Conservation (phyloP, 2,329 filamentous ascomycete species). For the Fusarium sp. region DNA sequence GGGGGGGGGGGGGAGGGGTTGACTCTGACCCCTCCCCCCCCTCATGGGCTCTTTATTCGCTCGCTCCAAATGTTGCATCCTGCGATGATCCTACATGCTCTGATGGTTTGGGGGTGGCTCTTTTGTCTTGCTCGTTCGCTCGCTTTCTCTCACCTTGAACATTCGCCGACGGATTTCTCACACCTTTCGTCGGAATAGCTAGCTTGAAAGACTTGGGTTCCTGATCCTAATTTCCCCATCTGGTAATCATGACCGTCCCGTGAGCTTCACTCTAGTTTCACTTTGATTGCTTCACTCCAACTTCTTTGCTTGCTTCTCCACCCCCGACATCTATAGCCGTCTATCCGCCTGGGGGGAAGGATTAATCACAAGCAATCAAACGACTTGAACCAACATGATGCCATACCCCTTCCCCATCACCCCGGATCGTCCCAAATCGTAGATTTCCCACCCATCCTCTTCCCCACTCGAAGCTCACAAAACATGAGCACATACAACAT, state of each 20-base stretch:
- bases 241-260: conserved; percentile 12
- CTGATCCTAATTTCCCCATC: background rate
- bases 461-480: background rate
- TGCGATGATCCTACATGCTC: background rate
- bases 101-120: conserved; percentile 32
- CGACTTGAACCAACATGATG: background rate
- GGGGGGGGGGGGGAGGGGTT: too few species aligned
- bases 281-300: background rate
- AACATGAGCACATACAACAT: conserved; percentile 28
- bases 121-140: background rate
- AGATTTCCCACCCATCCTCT: conserved; percentile 9
- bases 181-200: background rate
- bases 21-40: too few species aligned
- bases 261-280: background rate
- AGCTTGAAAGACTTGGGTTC: background rate
- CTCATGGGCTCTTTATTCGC: conserved; percentile 22
- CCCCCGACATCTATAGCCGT: conserved; percentile 6
- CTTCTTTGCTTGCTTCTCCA: conserved; percentile 26
- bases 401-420: conserved; percentile 1
- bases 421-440: conserved; percentile 16
- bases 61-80: background rate
- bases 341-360: background rate
- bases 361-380: background rate
- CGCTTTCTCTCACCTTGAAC: background rate
- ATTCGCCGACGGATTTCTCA: background rate